These are phyloP conservation scores for Leersia perrieri DNA, from an alignment of 176 grass and related monocot species.

Conservation along the genomic window DNA sequence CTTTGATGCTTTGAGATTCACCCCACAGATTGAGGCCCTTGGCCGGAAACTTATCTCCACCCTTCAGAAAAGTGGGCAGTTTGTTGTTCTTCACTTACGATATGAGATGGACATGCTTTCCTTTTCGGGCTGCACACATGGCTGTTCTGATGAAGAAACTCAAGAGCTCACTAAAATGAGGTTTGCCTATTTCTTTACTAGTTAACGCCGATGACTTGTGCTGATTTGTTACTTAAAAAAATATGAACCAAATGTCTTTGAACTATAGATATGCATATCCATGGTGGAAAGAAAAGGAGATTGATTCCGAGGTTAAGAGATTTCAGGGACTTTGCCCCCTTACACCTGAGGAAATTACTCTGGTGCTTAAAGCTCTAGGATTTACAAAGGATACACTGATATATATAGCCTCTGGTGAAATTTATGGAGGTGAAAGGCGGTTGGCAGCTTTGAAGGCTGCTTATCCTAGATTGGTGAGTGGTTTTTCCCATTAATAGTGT, in stretches of 20 bases:
- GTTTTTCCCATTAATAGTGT: background rate
- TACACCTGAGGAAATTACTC: conserved; percentile 89
- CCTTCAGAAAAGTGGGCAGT: conserved; percentile 61
- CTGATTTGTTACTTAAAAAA: conserved; percentile 3
- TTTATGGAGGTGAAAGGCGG: conserved; percentile 85
- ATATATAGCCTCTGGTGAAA: conserved; percentile 97
- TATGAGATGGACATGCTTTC: conserved; percentile 99
- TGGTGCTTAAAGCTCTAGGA: conserved; percentile 76
- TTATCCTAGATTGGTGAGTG: conserved; percentile 79
- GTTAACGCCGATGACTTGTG: background rate
- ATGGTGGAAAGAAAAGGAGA: conserved; percentile 99
- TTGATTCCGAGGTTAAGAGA: conserved; percentile 77
- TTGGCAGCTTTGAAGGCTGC: conserved; percentile 62
- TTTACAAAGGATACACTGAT: conserved; percentile 77
- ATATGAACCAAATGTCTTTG: background rate
- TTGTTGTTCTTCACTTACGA: conserved; percentile 91
- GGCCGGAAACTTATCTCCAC: conserved; percentile 80
- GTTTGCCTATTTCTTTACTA: conserved; percentile 28
- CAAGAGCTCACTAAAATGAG: conserved; percentile 91
- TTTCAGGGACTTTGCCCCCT: conserved; percentile 92
- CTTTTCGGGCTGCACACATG: conserved; percentile 98
- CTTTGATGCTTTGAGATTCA: conserved; percentile 85
- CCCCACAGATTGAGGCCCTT: conserved; percentile 79
- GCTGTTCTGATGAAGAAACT: conserved; percentile 67
- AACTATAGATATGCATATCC: conserved; percentile 88